Evolutionary conservation across 768 basidiomycete genomes (phyloP).

Genomic region (Lentinula raphanica): DNA sequence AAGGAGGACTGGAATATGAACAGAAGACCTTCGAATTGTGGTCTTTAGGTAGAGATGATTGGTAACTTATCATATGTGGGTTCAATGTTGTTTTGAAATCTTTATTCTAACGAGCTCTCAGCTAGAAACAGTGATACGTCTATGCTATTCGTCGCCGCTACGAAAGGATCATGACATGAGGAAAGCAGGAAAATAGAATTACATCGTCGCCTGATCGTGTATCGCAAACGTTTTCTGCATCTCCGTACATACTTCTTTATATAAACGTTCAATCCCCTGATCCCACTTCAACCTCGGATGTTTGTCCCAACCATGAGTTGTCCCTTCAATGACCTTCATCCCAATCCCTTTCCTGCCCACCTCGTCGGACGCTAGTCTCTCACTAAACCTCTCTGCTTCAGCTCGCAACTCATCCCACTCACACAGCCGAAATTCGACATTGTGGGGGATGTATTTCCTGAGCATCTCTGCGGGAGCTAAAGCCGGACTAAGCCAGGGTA

Average conservation of each 20-base stretch:
- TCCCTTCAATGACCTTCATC: not conserved
- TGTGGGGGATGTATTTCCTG: not conserved
- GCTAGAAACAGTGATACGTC: too few species aligned
- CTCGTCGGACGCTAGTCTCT: not conserved
- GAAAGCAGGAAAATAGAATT: too few species aligned
- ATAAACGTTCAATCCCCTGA: not conserved
- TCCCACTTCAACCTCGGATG: not conserved
- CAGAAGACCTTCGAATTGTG: not conserved
- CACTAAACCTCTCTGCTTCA: not conserved
- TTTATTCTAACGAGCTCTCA: too few species aligned
- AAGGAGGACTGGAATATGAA: not conserved
- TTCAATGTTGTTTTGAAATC: too few species aligned
- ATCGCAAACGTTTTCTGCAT: not conserved
- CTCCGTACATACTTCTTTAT: not conserved
- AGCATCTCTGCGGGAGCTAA: not conserved
- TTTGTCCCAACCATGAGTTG: not conserved
- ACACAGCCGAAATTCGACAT: not conserved
- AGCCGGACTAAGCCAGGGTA: not conserved
- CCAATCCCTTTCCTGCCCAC: not conserved
- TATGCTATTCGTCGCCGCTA: too few species aligned
- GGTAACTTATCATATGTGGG: not conserved
- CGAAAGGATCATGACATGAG: too few species aligned
- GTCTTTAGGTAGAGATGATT: not conserved
- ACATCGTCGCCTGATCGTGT: too few species aligned
- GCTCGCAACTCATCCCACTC: not conserved